Base-by-base conservation (phyloP, 495 filamentous ascomycete genomes). In the Aspergillus avenaceus region DNA sequence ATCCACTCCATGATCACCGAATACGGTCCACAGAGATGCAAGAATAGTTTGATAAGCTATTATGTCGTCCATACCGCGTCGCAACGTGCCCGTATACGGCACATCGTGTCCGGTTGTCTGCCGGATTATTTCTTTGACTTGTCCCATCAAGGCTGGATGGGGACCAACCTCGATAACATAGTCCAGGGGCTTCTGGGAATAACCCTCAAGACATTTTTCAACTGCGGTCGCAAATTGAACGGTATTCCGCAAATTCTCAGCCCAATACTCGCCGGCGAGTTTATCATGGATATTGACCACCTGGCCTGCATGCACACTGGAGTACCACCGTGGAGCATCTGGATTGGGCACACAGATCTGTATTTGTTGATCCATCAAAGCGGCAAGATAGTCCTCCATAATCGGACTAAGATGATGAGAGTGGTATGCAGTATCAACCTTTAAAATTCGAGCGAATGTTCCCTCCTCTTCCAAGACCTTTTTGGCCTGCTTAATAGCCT, bases 371-470 rank as follows among this genome's bases (percentile, higher is more conserved):
- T 7, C n/a, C 1, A 13, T 7, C 13, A 67, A 47, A 8, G 58
- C 27, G 26, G 57, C 34, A 9, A 59, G 6, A 38, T 61, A 61
- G 0, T 38, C 43, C 2, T 48, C 38, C 12, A 32, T 47, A 22
- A 58, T 51, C 9, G 43, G 27, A 5, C 27, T n/a, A 75, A 85
- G 84, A 54, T 83, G 79, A 31, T 75, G 75, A 6, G 81, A 83
- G 52, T 85, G 82, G 41, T 80, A 85, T 5, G 82, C 82, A 21
- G 69, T 65, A 41, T 77, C 72, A 18, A 84, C 77, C 18, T 69
- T 59, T 1, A 84, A 69, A 24, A 70, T 67, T 32, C 81, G 67
- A 37, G 69, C 67, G 59, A 84, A 83, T 8, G 73, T 53, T 3
- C 72, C 58, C 26, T 72, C 70, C 19, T 66, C 60, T 18, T 75